Evolutionary conservation across 139 green algal species (phyloP).

Genomic region (Astrephomene gubernaculifera): DNA sequence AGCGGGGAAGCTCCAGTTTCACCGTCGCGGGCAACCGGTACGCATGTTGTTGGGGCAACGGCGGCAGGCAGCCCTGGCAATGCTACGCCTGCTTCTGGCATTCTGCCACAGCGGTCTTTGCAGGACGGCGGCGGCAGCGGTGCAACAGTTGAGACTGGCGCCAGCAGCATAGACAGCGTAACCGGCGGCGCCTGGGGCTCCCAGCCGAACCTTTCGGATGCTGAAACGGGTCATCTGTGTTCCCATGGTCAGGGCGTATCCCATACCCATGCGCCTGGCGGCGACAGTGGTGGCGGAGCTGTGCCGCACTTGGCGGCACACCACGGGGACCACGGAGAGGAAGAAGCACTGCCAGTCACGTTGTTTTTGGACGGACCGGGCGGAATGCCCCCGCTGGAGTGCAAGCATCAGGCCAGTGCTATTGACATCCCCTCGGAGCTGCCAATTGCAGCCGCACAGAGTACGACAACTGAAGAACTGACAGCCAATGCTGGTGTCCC

Average conservation of each 20-base stretch:
- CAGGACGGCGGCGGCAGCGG: background rate
- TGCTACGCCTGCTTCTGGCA: no score
- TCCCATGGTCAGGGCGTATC: no score
- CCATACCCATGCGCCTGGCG: background rate
- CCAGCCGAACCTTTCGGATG: background rate
- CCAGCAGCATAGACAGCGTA: background rate
- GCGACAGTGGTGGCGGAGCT: background rate
- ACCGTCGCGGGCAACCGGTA: no score
- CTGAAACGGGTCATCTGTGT: background rate
- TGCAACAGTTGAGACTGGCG: background rate
- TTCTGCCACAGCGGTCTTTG: no score
- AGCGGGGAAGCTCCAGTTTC: no score
- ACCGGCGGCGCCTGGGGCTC: slow-evolving; percentile 16
- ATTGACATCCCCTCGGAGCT: background rate
- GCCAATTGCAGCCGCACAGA: background rate
- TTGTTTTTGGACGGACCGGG: background rate
- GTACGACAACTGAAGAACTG: no score
- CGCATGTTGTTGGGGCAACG: background rate
- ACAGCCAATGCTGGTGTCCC: no score
- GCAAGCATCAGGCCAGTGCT: background rate
- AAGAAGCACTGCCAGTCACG: background rate
- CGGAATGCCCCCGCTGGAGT: slow-evolving; percentile 10
- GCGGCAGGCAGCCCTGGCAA: background rate
- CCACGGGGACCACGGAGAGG: background rate
- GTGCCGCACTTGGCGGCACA: background rate